phyloP scores from a whole-genome alignment of 495 filamentous ascomycete genomes.

The Neurospora intermedia region DNA sequence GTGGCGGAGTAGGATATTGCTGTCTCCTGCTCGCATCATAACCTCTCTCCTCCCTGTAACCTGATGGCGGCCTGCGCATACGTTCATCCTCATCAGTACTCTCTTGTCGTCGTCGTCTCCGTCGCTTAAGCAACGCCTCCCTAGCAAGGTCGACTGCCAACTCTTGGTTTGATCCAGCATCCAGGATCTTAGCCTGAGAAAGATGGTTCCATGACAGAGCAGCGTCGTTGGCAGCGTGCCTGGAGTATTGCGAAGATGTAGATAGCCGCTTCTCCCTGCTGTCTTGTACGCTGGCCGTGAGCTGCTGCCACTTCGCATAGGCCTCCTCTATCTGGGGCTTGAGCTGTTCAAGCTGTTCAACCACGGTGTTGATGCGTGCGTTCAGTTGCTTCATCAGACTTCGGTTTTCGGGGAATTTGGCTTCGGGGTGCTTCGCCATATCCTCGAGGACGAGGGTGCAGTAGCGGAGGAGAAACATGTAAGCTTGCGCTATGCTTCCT shows the following conservation, averaged over 20 bases:
- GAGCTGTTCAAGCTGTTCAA: conserved; percentile 48
- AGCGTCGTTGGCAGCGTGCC: conserved; percentile 36
- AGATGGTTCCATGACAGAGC: conserved; percentile 31
- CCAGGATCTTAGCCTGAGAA: conserved; percentile 38
- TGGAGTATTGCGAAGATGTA: conserved; percentile 14
- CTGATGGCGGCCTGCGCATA: conserved; percentile 41
- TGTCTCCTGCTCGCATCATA: conserved; percentile 6
- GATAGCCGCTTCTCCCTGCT: conserved; percentile 3
- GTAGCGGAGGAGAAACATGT: conserved; percentile 76
- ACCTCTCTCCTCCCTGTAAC: conserved; percentile 55
- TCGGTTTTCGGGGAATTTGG: conserved; percentile 35
- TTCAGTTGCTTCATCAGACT: conserved; percentile 12
- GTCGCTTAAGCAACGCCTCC: conserved; percentile 60
- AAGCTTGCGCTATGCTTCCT: conserved; percentile 76
- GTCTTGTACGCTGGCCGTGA: conserved; percentile 6
- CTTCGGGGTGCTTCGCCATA: conserved; percentile 56
- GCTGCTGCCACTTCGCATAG: conserved; percentile 25
- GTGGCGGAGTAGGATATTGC: not conserved
- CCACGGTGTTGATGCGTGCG: conserved; percentile 17
- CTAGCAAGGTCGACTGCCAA: conserved; percentile 70
- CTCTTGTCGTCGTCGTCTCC: conserved; percentile 23
- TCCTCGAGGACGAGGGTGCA: conserved; percentile 56
- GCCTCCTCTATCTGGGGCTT: conserved; percentile 29
- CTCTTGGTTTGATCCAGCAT: conserved; percentile 59
- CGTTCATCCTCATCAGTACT: conserved; percentile 44